These are phyloP conservation scores for Yarrowia sp. DNA, from an alignment of 805 yeast genomes.

Conservation along the genomic window DNA sequence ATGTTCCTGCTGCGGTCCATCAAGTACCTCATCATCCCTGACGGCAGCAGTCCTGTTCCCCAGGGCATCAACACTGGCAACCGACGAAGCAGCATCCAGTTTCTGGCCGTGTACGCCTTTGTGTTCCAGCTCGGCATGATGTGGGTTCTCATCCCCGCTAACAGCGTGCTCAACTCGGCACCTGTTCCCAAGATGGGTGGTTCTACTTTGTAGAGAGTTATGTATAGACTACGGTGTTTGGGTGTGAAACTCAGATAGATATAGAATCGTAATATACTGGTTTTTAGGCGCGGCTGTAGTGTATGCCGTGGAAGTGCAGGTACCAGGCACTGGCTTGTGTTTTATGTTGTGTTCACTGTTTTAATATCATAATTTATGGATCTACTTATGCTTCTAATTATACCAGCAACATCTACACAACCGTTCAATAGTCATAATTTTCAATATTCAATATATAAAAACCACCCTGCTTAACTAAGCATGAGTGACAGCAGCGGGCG, in stretches of 20 bases:
- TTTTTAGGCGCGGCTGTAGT: no score
- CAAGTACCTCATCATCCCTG: constrained; percentile 65
- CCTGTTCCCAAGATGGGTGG: not conserved
- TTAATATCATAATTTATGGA: no score
- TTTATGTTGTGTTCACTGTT: no score
- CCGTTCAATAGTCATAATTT: not conserved
- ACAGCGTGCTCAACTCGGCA: constrained; percentile 1
- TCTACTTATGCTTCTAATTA: no score
- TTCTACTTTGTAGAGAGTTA: not conserved
- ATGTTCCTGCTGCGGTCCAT: constrained; percentile 52
- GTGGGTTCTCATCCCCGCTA: constrained; percentile 54
- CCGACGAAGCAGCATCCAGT: constrained; percentile 80
- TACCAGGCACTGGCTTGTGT: no score
- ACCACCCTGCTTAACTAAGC: not conserved
- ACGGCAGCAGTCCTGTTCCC: constrained; percentile 32
- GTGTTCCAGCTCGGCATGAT: constrained; percentile 72
- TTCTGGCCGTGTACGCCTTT: constrained; percentile 79
- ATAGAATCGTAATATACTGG: not conserved
- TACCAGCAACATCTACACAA: no score
- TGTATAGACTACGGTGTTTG: no score
- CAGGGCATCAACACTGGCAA: constrained; percentile 57
- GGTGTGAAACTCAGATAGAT: not conserved
- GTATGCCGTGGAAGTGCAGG: no score
- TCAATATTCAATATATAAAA: constrained; percentile 1
- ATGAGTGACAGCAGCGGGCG: not conserved